phyloP scores from a whole-genome alignment of 768 basidiomycete species.

The Kwoniella dendrophila region DNA sequence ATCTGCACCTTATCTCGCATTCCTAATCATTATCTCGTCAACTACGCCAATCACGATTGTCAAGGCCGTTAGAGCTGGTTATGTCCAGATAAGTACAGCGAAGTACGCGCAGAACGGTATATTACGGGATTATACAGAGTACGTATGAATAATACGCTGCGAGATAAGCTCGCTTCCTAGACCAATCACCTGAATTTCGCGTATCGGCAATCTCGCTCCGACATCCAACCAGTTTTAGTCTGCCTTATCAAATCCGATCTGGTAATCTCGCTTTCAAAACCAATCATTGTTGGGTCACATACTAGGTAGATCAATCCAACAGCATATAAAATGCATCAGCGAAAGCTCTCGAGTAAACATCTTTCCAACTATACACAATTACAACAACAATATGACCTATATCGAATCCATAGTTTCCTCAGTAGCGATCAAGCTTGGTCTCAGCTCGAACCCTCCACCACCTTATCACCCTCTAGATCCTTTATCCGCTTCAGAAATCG shows the following conservation, averaged over 20 bases:
- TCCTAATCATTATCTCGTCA: no score
- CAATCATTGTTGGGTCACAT: neutral
- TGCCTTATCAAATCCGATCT: no score
- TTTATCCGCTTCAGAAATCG: constrained; percentile 6
- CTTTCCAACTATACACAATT: neutral
- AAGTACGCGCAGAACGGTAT: no score
- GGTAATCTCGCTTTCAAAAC: constrained; percentile 8
- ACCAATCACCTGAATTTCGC: neutral
- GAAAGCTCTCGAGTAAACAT: neutral
- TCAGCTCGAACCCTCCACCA: neutral
- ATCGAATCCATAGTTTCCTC: constrained; percentile 1
- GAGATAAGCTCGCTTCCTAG: neutral
- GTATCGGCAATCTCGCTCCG: constrained; percentile 4
- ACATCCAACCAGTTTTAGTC: neutral
- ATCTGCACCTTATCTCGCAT: no score
- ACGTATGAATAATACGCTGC: no score
- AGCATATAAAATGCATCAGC: neutral
- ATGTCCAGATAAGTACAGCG: no score
- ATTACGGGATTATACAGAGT: no score
- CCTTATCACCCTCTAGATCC: constrained; percentile 16
- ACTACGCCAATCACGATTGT: no score
- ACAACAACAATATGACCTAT: neutral
- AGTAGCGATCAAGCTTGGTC: neutral
- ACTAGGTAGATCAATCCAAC: neutral
- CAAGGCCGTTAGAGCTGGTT: no score